These are phyloP conservation scores for Suhomyces ambrosiae DNA, from an alignment of 1,139 yeast genomes.

Conservation along the genomic window DNA sequence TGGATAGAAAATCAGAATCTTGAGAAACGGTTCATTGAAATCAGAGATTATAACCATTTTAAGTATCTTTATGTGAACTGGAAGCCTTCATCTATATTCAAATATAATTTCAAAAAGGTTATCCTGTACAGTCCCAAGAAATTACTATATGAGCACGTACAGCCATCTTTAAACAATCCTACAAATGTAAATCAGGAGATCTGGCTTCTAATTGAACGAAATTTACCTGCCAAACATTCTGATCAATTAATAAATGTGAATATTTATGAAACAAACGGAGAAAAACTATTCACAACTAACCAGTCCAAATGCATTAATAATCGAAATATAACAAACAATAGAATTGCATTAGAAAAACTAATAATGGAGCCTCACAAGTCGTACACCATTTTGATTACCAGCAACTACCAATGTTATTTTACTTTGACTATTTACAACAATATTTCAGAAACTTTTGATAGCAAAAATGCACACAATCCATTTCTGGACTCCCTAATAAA, in stretches of 20 bases:
- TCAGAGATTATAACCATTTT: conserved; percentile 49
- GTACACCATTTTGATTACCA: conserved; percentile 30
- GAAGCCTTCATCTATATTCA: conserved; percentile 48
- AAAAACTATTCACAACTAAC: conserved; percentile 30
- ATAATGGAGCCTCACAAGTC: conserved; percentile 26
- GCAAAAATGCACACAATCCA: conserved; percentile 29
- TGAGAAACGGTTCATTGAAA: conserved; percentile 21
- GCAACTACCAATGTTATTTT: conserved; percentile 31
- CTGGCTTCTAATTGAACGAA: conserved; percentile 55
- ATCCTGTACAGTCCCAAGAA: conserved; percentile 34
- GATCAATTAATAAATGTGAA: conserved; percentile 29
- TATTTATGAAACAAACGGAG: conserved; percentile 37
- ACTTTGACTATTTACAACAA: conserved; percentile 42
- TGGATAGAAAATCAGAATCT: conserved; percentile 32
- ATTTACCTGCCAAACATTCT: conserved; percentile 22
- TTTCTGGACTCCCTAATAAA: conserved; percentile 23
- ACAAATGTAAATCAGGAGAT: conserved; percentile 32
- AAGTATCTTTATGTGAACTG: conserved; percentile 67
- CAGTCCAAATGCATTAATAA: conserved; percentile 29
- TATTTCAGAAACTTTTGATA: conserved; percentile 20
- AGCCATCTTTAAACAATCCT: conserved; percentile 46
- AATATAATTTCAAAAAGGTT: conserved; percentile 26
- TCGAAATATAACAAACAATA: conserved; percentile 30
- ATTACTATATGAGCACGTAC: conserved; percentile 45
- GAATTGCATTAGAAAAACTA: conserved; percentile 28